A percentile compares a stretch with the other conserved stretches of the same genome.
Evolutionary conservation across 208 protist genomes (phyloP).

Genomic region (Leishmania aethiopica): DNA sequence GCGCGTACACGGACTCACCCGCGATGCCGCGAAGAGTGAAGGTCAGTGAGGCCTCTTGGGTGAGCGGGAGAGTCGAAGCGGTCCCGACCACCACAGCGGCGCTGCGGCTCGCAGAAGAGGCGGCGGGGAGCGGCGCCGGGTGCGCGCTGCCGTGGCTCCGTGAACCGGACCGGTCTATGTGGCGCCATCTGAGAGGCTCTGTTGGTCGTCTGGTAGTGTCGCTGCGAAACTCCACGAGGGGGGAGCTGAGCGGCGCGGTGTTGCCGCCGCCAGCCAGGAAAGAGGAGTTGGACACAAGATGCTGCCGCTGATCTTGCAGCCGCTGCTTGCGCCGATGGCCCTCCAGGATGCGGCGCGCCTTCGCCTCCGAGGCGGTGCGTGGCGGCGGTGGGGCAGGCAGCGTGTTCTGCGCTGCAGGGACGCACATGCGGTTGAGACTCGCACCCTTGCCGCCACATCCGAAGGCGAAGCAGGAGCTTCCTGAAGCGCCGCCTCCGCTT

Average conservation of each 20-base stretch:
- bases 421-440: not conserved
- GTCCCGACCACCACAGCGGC: not conserved
- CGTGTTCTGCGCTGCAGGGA: not conserved
- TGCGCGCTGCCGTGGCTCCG: not conserved
- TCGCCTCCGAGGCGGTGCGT: slow-evolving; percentile 24
- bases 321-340: slow-evolving; percentile 13
- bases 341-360: slow-evolving; percentile 26
- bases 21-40: slow-evolving; percentile 11
- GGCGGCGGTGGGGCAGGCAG: slow-evolving; percentile 12
- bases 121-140: not conserved
- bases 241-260: not conserved
- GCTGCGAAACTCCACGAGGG: not conserved
- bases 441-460: not conserved
- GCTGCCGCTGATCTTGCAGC: not conserved
- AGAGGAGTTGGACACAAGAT: not conserved
- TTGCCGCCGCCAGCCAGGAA: not conserved
- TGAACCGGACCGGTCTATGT: not conserved
- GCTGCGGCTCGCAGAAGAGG: no score
- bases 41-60: not conserved
- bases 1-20: not conserved
- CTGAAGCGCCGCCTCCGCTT: not conserved
- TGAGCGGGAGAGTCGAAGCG: not conserved
- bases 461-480: slow-evolving; percentile 6
- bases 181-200: not conserved
- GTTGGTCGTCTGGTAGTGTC: not conserved